Base-by-base conservation (phyloP, 179 eudicot genomes). In the Drosera spatulata region DNA sequence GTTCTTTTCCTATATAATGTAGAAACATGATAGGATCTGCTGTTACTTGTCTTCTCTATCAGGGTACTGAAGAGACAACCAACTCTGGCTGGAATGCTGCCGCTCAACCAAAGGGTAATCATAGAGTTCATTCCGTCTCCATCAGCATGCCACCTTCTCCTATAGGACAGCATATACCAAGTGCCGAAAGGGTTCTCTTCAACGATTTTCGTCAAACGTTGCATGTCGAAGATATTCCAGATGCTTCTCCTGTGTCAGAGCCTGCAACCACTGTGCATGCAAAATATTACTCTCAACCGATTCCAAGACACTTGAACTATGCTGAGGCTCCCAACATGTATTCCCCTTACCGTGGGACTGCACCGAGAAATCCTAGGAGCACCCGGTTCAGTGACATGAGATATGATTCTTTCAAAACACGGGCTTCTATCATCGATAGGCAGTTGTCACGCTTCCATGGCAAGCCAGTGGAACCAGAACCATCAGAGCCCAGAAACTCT, bases 401-500 rank as follows among this genome's bases (percentile, higher is more conserved):
- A 68, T 88, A 58, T 41, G 81, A 84, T 56, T 78, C 95, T 14
- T 88, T 86, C 73, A 88, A 82, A 60, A 88, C 96, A 4, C 79
- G 87, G 88, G 82, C 96, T 14, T 90, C 91, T 3, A 82, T 55
- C 56, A 78, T 88, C 1, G 97, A 90, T 79, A 77, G 87, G 53
- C 87, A 84, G 55, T 1, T 87, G 7, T 77, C 95, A n/a, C 61
- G 61, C 13, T 61, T 87, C 49, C 72, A 81, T 13, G 88, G 87
- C 54, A 82, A 59, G 61, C 74, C 73, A 13, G 44, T 66, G 51
- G 83, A 83, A 65, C 64, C 71, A 42, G 76, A 68, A 51, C 61
- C 67, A 33, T 76, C 65, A 43, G 53, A 39, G 2, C 58, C 69
- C 54, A 22, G 33, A 22, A 22, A 22, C 33, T 59, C 15, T 53